Evolutionary conservation across 768 basidiomycete species (phyloP), one percentile per base, ranked within the genome.

Genomic region (Termitomyces sp.): DNA sequence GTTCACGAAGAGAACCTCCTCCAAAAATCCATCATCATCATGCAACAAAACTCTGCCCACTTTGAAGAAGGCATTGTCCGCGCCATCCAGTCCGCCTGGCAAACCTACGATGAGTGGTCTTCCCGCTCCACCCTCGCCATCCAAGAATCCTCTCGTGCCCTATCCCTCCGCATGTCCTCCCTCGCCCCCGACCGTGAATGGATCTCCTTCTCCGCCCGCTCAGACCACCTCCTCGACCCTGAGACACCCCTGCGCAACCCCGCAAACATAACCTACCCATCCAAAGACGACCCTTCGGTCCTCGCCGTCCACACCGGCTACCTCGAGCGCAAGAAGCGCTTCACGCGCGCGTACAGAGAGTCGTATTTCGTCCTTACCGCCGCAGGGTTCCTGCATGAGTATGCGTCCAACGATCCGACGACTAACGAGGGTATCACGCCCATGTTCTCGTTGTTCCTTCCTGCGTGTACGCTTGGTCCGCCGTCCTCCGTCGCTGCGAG

Each of bases 61-160:
- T 99, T 99, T 63, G 97, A 98, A 70, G 90, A 93, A 61, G 95
- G 94, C 51, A 91, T 99, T 63, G 93, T 99, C 26, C 89, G 91
- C 56, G 85, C 93, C 2, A 82, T 99, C 58, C 93, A 98, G 70
- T 94, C 93, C 19, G 93, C 97, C 0, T 99, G 97, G 97, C 83
- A 87, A 54, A 98, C 96, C 0, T 99, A 89, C 66, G 91, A 95
- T 64, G 96, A 98, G 64, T 93, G 90, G 91, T 83, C 88, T 44
- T 80, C 88, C 2, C 90, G 97, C 63, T 88, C 91, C 76, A 79
- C 83, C 28, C 67, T 74, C 32, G 72, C 84, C 22, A 82, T 90
- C 7, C 87, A 90, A 66, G 85, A 90, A 52, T 85, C 86, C 0
- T 93, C 88, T 79, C 77, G 79, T 50, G 66, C 68, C 1, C 81